Conservation (phyloP, 1,284 basidiomycete genomes). For the Singerocomus rubriflavus region DNA sequence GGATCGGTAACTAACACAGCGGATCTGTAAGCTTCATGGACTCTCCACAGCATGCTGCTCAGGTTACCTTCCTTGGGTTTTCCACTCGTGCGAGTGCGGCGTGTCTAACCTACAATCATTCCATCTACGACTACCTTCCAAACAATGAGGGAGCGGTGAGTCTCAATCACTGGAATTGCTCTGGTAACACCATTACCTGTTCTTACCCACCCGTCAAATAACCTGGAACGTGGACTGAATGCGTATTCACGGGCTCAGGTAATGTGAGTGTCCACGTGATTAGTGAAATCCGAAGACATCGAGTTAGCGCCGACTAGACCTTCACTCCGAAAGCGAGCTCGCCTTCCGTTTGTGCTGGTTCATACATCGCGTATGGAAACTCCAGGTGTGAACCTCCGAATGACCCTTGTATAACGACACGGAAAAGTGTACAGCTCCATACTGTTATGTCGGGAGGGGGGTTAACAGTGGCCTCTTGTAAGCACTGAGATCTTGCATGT, state of each 20-base stretch:
- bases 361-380: constrained; percentile 12
- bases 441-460: not conserved
- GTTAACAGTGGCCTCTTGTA: constrained; percentile 4
- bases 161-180: constrained; percentile 17
- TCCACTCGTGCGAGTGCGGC: constrained; percentile 4
- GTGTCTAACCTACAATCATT: constrained; percentile 10
- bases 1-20: no score
- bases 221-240: constrained; percentile 15
- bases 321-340: constrained; percentile 10
- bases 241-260: constrained; percentile 5
- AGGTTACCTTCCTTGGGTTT: constrained; percentile 8
- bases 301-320: not conserved
- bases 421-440: constrained; percentile 1
- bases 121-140: constrained; percentile 13
- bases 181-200: constrained; percentile 12
- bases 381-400: constrained; percentile 5
- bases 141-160: constrained; percentile 5
- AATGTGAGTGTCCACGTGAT: not conserved
- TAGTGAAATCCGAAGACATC: not conserved
- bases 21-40: not conserved
- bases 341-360: constrained; percentile 11
- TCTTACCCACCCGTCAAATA: constrained; percentile 16
- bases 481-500: no score
- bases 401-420: not conserved
- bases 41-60: not conserved